These are phyloP conservation scores for Kluyveromyces starmeri DNA, from an alignment of 805 yeast genomes.

Conservation along the genomic window DNA sequence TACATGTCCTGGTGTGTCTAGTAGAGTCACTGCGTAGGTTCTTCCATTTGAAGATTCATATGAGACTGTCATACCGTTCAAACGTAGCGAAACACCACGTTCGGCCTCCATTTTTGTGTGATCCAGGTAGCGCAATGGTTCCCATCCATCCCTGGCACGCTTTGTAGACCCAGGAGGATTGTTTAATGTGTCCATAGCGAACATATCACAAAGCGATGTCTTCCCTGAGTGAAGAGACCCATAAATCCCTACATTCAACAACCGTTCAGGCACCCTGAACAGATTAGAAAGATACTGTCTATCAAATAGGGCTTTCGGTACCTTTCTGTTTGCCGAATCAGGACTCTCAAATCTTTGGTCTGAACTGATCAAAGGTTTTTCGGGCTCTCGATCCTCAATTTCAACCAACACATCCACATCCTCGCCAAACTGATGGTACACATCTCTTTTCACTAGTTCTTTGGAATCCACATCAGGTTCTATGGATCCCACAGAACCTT, in stretches of 20 bases:
- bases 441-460: constrained; percentile 22
- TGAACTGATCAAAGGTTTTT: constrained; percentile 62
- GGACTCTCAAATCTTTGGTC: constrained; percentile 19
- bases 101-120: constrained; percentile 59
- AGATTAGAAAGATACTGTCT: constrained; percentile 51
- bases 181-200: constrained; percentile 59
- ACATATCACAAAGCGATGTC: constrained; percentile 62
- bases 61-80: constrained; percentile 54
- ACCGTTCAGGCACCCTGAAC: constrained; percentile 47
- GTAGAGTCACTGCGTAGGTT: constrained; percentile 50
- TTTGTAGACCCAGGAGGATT: constrained; percentile 22
- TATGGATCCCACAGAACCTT: not conserved
- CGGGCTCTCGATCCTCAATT: constrained; percentile 43
- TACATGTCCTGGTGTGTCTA: constrained; percentile 91
- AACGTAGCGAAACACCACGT: constrained; percentile 59
- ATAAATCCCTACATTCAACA: constrained; percentile 67
- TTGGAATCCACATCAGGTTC: constrained; percentile 1
- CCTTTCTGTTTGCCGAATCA: constrained; percentile 9
- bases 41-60: constrained; percentile 43
- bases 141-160: constrained; percentile 31
- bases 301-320: constrained; percentile 56
- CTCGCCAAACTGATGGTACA: constrained; percentile 42
- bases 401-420: constrained; percentile 59
- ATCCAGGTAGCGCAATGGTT: constrained; percentile 59
- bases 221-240: constrained; percentile 85